Evolutionary conservation across 208 protist species (phyloP).

Genomic region (Wallacemonas sp.): DNA sequence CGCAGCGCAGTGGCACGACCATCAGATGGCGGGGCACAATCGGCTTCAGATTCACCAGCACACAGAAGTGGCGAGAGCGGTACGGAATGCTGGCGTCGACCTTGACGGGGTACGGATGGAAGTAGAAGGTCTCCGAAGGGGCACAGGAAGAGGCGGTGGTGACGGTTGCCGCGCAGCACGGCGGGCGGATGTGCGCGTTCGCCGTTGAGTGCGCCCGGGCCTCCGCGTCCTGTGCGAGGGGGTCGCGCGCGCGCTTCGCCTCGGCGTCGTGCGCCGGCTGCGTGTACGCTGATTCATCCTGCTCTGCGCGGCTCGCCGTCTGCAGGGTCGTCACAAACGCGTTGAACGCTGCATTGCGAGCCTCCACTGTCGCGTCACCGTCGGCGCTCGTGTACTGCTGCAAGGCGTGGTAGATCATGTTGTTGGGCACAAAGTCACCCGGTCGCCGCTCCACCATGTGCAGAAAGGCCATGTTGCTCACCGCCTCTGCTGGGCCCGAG

Average conservation of each 20-base stretch:
- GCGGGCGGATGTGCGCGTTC: slow-evolving; percentile 30
- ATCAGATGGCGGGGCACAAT: slow-evolving; percentile 81
- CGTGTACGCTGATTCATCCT: slow-evolving; percentile 18
- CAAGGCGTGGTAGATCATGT: slow-evolving; percentile 79
- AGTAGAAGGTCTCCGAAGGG: slow-evolving; percentile 38
- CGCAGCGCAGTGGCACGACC: slow-evolving; percentile 80
- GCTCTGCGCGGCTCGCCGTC: slow-evolving; percentile 17
- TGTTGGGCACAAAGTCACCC: slow-evolving; percentile 82
- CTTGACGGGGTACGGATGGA: slow-evolving; percentile 49
- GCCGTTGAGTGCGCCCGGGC: slow-evolving; percentile 28
- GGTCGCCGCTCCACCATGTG: slow-evolving; percentile 69
- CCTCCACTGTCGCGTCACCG: not conserved
- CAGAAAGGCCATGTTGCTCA: slow-evolving; percentile 54
- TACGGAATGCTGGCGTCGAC: slow-evolving; percentile 57
- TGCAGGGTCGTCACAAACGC: slow-evolving; percentile 34
- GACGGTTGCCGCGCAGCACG: slow-evolving; percentile 10
- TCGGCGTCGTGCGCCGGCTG: slow-evolving; percentile 15
- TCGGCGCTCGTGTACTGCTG: slow-evolving; percentile 37
- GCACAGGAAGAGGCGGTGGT: not conserved
- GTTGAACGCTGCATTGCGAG: slow-evolving; percentile 29
- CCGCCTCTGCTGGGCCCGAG: not conserved
- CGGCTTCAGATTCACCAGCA: slow-evolving; percentile 84
- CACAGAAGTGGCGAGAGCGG: slow-evolving; percentile 60
- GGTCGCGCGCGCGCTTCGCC: slow-evolving; percentile 37
- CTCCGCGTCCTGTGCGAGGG: slow-evolving; percentile 24